Evolutionary conservation across 2,329 filamentous ascomycete genomes (phyloP).

Genomic region (Ophiostoma novo-ulmi): DNA sequence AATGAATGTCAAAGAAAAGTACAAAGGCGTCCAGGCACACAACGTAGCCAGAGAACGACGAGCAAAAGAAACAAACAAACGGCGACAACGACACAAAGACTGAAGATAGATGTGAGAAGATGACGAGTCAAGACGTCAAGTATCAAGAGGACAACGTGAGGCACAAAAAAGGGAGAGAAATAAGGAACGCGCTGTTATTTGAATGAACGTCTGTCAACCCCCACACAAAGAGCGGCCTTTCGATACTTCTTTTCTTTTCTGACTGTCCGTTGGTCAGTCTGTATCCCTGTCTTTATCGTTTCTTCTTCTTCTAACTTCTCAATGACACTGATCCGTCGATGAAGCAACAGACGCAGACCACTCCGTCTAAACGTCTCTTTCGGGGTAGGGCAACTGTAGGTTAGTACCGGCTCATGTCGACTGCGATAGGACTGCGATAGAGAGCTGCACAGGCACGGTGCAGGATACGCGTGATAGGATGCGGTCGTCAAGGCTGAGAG

Average conservation of each 20-base stretch:
- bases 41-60: conserved; percentile 9
- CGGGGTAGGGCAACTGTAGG: neutral
- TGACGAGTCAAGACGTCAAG: neutral
- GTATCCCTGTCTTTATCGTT: neutral
- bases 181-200: conserved; percentile 54
- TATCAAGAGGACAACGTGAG: neutral
- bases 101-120: neutral
- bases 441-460: neutral
- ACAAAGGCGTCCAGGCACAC: conserved; percentile 12
- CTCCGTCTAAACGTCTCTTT: neutral
- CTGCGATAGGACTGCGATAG: neutral
- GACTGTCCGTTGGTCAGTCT: neutral
- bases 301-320: neutral
- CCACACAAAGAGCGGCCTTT: conserved; percentile 12
- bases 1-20: conserved; percentile 13
- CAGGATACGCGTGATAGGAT: neutral
- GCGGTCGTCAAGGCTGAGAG: neutral
- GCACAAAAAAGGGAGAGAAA: conserved; percentile 35
- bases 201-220: conserved; percentile 22
- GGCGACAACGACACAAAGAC: neutral
- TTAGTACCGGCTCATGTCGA: conserved; percentile 9
- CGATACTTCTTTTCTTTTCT: neutral
- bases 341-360: neutral
- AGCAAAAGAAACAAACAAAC: conserved; percentile 8
- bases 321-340: conserved; percentile 8